Conservation (phyloP, 2,329 filamentous ascomycete genomes). For the Ophiostoma sp. region DNA sequence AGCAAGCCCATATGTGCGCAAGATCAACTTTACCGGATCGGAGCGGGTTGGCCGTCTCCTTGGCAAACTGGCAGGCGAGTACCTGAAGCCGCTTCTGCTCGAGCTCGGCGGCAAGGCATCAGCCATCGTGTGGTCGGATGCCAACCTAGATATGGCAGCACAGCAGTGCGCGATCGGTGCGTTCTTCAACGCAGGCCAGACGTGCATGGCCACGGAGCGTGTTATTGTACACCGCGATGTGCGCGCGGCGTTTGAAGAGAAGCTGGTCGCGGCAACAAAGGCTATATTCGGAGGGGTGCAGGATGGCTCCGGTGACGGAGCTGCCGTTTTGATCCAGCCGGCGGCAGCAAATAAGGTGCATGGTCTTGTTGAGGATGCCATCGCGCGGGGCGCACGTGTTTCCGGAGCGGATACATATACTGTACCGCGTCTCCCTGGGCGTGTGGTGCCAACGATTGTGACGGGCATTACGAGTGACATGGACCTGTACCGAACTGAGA, state of each 20-base stretch:
- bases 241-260: constrained; percentile 42
- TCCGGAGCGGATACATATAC: constrained; percentile 31
- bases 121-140: constrained; percentile 73
- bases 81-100: constrained; percentile 72
- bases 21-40: constrained; percentile 82
- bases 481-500: constrained; percentile 70
- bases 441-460: constrained; percentile 55
- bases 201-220: constrained; percentile 81
- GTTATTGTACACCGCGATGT: constrained; percentile 54
- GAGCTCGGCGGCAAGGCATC: constrained; percentile 81
- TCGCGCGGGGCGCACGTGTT: constrained; percentile 30
- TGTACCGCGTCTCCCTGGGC: not conserved
- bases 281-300: constrained; percentile 4
- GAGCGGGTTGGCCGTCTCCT: constrained; percentile 69
- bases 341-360: constrained; percentile 5
- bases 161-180: constrained; percentile 61
- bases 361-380: constrained; percentile 9
- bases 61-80: constrained; percentile 61
- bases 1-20: constrained; percentile 60
- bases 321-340: constrained; percentile 3
- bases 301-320: not conserved
- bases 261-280: constrained; percentile 29
- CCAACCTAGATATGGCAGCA: constrained; percentile 67
- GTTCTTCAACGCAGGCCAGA: constrained; percentile 70
- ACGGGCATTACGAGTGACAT: constrained; percentile 59